Percentiles rank a stretch among this genome's conserved stretches.
Conservation (phyloP, 768 basidiomycete genomes). For the Chlorophyllum brunneum region DNA sequence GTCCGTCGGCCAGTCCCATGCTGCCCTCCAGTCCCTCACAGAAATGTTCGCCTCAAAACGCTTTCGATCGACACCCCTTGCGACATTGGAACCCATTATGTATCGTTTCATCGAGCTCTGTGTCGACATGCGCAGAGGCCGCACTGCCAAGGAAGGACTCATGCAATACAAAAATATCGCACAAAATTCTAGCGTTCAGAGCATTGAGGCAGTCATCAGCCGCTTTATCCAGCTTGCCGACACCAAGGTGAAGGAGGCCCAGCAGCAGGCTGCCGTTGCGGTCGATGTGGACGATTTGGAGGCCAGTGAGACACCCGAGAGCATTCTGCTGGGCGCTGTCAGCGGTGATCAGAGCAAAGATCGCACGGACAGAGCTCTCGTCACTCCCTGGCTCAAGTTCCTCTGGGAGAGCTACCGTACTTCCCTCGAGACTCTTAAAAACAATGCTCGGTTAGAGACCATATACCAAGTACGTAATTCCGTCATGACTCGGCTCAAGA, state of each 20-base stretch:
- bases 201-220: slow-evolving; percentile 89
- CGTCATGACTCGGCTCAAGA: background rate
- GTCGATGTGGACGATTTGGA: slow-evolving; percentile 94
- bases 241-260: slow-evolving; percentile 78
- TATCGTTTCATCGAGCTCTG: slow-evolving; percentile 94
- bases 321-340: slow-evolving; percentile 86
- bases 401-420: slow-evolving; percentile 99
- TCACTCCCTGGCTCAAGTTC: slow-evolving; percentile 97
- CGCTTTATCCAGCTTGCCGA: slow-evolving; percentile 80
- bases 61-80: slow-evolving; percentile 86
- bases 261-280: slow-evolving; percentile 80
- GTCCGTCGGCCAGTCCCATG: slow-evolving; percentile 86
- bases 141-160: slow-evolving; percentile 91
- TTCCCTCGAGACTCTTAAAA: slow-evolving; percentile 92
- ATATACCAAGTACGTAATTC: slow-evolving; percentile 80
- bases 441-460: slow-evolving; percentile 86
- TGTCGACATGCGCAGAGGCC: slow-evolving; percentile 90
- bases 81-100: slow-evolving; percentile 93
- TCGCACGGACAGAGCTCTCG: slow-evolving; percentile 88
- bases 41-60: slow-evolving; percentile 94
- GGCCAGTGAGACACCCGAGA: slow-evolving; percentile 92
- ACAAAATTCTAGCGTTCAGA: slow-evolving; percentile 86
- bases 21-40: slow-evolving; percentile 84
- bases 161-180: slow-evolving; percentile 99
- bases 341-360: slow-evolving; percentile 89